Base-by-base conservation (phyloP, 2,329 filamentous ascomycete species). In the Nectriaceae sp. region DNA sequence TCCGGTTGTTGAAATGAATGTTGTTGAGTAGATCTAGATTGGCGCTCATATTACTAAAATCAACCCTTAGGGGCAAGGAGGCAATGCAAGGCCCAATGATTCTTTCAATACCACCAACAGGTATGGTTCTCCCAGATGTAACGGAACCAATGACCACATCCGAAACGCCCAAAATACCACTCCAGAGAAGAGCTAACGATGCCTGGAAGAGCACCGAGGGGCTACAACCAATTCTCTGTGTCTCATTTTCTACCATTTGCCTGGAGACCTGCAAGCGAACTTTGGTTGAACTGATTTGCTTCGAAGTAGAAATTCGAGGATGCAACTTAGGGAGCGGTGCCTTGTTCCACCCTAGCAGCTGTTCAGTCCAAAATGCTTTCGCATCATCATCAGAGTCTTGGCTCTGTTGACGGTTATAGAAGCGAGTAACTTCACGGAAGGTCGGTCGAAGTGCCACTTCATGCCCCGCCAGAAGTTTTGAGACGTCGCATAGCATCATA, bases 31-130 rank as follows among this genome's bases (percentile, higher is more conserved):
- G 70, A 49, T 91, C 85, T 4, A 69, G 62, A 5, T 84, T 74
- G 0, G 74, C 80, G 11, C 67, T 66, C 41, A 78, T 71, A 8
- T 74, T 72, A 2, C 72, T 70, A 0, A 87, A 59, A 49, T 89
- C 75, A 4, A 86, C 68, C n/a, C 90, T 78, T 2, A 90, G 72
- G 2, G 92, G 92, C 5, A 94, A 69, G 0, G 89, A 87, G 2
- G 85, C 75, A 42, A 97, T 84, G 59, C 88, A 94, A 10, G 92
- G 92, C 0, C 92, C 92, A 47, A 93, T 74, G 3, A 92, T 79
- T 2, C 80, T 73, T 53, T 96, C 90, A 26, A 96, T 82, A 0
- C 78, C 81, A 4, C 76, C 64, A 3, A 96, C 65, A 0, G 89
- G 81, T n/a, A 91, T 67, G 2, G 87, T 90, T 46, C 92, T 79